These are phyloP conservation scores for Fusarium fujikuroi DNA, from an alignment of 2,329 filamentous ascomycete species.

Conservation along the genomic window DNA sequence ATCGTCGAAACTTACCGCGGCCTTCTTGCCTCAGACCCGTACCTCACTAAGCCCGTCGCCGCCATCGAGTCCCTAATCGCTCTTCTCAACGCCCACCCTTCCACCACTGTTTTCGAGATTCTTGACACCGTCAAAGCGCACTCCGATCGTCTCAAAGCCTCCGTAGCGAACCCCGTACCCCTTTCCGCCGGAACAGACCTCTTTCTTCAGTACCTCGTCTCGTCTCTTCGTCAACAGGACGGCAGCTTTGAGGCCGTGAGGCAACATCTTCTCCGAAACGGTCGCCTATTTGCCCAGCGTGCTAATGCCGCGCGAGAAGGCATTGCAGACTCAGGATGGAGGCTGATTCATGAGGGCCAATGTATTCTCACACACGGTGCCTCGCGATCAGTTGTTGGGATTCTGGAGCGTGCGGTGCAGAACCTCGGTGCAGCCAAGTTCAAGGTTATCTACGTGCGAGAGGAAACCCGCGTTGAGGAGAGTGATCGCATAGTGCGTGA, in stretches of 20 bases:
- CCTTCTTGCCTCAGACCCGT: slow-evolving; percentile 73
- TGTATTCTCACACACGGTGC: slow-evolving; percentile 93
- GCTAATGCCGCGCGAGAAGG: slow-evolving; percentile 86
- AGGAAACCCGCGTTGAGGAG: slow-evolving; percentile 66
- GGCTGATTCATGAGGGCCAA: slow-evolving; percentile 80
- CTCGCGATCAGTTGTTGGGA: slow-evolving; percentile 81
- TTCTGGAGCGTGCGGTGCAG: slow-evolving; percentile 75
- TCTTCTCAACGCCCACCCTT: slow-evolving; percentile 81
- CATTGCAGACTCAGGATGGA: slow-evolving; percentile 82
- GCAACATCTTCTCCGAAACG: slow-evolving; percentile 86
- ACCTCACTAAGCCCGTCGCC: slow-evolving; percentile 94
- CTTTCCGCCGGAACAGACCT: slow-evolving; percentile 94
- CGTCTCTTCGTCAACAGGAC: slow-evolving; percentile 70
- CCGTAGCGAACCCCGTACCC: slow-evolving; percentile 88
- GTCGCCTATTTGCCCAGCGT: slow-evolving; percentile 84
- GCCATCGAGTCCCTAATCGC: slow-evolving; percentile 92
- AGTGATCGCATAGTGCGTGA: slow-evolving; percentile 76
- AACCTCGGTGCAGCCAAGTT: slow-evolving; percentile 72
- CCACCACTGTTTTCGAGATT: slow-evolving; percentile 92
- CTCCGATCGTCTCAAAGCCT: slow-evolving; percentile 79
- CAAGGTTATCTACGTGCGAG: slow-evolving; percentile 82
- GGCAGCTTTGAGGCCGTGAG: slow-evolving; percentile 79
- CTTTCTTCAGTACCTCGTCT: slow-evolving; percentile 93
- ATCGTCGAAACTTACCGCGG: slow-evolving; percentile 66
- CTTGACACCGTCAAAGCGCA: slow-evolving; percentile 84